Percentiles rank a stretch among this genome's conserved stretches.
Conservation (phyloP, 2,329 filamentous ascomycete genomes). For the Zarea fungicola region DNA sequence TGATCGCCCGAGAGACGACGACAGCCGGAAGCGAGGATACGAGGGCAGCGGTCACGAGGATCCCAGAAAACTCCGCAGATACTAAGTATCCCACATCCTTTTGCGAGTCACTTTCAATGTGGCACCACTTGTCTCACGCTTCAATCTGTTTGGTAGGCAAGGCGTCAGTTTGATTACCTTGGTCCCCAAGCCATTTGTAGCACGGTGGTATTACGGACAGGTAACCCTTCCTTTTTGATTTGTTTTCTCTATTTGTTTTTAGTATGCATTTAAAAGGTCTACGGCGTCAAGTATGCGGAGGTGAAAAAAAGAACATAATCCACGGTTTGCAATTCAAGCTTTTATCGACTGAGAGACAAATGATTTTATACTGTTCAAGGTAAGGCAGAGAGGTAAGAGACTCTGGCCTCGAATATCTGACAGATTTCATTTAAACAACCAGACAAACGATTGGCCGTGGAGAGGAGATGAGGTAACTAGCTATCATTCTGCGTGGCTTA, state of each 20-base stretch:
- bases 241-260: not conserved
- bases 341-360: not conserved
- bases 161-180: not conserved
- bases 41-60: constrained; percentile 81
- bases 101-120: not conserved
- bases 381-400: constrained; percentile 14
- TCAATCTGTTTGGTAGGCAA: not conserved
- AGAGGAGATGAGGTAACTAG: not conserved
- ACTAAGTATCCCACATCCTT: constrained; percentile 36
- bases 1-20: constrained; percentile 54
- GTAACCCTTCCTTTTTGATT: constrained; percentile 7
- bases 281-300: constrained; percentile 5
- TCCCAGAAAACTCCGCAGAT: constrained; percentile 59
- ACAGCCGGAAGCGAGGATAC: constrained; percentile 62
- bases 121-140: not conserved
- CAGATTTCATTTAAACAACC: not conserved
- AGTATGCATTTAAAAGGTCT: constrained; percentile 3
- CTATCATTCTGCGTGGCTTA: not conserved
- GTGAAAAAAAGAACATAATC: not conserved
- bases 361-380: constrained; percentile 2
- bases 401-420: constrained; percentile 8
- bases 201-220: constrained; percentile 1
- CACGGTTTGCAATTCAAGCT: not conserved
- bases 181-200: not conserved
- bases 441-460: too few relatives aligned